These are phyloP conservation scores for Lachancea quebecensis DNA, from an alignment of 805 yeast species.

Conservation along the genomic window DNA sequence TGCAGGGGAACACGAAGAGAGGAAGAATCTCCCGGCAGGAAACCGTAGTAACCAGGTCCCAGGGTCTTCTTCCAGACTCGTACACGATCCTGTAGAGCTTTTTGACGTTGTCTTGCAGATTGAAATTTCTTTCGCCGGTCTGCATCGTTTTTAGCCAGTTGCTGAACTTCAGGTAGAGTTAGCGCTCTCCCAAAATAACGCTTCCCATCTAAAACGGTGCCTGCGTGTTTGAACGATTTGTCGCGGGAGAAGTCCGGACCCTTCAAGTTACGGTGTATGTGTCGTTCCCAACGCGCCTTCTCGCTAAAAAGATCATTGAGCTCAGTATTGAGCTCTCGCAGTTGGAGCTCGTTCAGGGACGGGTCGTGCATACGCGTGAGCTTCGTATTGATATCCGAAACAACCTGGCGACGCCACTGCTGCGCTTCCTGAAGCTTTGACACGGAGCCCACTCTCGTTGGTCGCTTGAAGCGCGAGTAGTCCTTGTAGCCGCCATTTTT, in stretches of 20 bases:
- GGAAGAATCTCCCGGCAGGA: conserved; percentile 26
- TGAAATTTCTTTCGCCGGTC: conserved; percentile 18
- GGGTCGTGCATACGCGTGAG: conserved; percentile 60
- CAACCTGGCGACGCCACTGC: conserved; percentile 56
- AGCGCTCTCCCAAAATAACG: conserved; percentile 79
- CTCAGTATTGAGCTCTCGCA: conserved; percentile 69
- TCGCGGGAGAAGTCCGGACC: conserved; percentile 56
- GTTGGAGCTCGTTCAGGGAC: conserved; percentile 47
- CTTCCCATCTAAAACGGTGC: conserved; percentile 43
- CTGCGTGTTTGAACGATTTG: conserved; percentile 16
- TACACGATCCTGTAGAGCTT: conserved; percentile 17
- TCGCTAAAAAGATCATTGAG: conserved; percentile 62
- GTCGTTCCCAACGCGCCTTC: conserved; percentile 71
- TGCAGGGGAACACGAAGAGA: not conserved
- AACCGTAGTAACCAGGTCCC: conserved; percentile 40
- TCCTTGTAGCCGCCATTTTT: conserved; percentile 51
- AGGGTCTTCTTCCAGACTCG: conserved; percentile 25
- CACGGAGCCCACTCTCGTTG: conserved; percentile 50
- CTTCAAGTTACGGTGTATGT: conserved; percentile 53
- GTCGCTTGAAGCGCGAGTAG: conserved; percentile 50
- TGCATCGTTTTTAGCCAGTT: conserved; percentile 35
- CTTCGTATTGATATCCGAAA: conserved; percentile 56
- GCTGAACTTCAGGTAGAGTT: conserved; percentile 67
- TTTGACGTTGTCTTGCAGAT: conserved; percentile 13
- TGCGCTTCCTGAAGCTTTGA: conserved; percentile 57